A percentile compares a stretch with the other conserved stretches of the same genome.
Evolutionary conservation across 1,284 basidiomycete genomes (phyloP).

Genomic region (Ustilago esculenta): DNA sequence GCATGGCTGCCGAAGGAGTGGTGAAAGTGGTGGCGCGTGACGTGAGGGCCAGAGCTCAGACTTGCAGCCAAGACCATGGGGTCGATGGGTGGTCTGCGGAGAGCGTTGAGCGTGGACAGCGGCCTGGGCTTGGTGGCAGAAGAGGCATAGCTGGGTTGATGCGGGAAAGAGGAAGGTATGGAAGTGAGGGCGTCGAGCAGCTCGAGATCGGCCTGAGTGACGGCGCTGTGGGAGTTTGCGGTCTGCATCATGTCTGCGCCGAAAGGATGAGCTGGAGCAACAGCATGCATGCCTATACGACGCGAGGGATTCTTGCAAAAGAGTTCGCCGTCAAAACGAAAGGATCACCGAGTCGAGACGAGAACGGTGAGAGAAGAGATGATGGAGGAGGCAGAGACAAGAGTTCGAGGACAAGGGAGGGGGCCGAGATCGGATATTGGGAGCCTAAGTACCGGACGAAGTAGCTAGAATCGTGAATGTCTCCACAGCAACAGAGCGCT

Average conservation of each 20-base stretch:
- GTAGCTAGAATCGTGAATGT: too few relatives aligned
- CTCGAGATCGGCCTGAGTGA: conserved; percentile 45
- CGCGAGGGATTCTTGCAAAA: neutral
- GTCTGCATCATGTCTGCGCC: conserved; percentile 27
- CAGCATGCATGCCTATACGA: conserved; percentile 14
- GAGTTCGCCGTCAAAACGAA: too few relatives aligned
- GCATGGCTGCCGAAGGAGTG: conserved; percentile 51
- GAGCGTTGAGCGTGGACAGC: conserved; percentile 59
- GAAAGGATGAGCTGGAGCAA: conserved; percentile 12
- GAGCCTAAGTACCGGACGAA: conserved; percentile 10
- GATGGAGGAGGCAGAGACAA: neutral
- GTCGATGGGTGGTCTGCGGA: conserved; percentile 62
- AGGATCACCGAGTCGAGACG: neutral
- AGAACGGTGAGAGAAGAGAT: neutral
- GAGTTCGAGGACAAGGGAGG: neutral
- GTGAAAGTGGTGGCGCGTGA: conserved; percentile 64
- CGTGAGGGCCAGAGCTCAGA: conserved; percentile 58
- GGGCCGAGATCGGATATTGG: conserved; percentile 15
- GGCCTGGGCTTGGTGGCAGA: conserved; percentile 25
- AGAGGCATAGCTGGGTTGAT: conserved; percentile 17
- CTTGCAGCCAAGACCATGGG: conserved; percentile 63
- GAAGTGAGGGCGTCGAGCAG: conserved; percentile 54
- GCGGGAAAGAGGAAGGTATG: conserved; percentile 44
- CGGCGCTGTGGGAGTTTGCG: conserved; percentile 30
- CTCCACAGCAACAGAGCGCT: too few relatives aligned